Evolutionary conservation across 768 basidiomycete species (phyloP), one percentile per base, ranked within the genome.

Genomic region (Tulasnella sp.): DNA sequence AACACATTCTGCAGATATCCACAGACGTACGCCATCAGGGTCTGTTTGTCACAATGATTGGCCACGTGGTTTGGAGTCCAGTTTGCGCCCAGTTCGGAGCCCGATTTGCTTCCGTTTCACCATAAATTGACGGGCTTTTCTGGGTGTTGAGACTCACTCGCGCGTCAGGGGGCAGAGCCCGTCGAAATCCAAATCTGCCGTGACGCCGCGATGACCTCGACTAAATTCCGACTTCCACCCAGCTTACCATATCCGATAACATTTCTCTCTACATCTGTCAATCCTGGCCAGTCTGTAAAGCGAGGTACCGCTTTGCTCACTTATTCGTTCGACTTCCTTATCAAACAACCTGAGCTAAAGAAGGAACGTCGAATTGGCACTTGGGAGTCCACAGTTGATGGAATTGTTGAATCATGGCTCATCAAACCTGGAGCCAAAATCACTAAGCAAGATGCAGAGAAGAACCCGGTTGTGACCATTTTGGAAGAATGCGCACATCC

Each of bases 401-500:
- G 93, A 49, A 72, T 73, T 7, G 62, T 96, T 32, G 71, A 76
- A 35, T 63, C 66, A 13, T 96, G 91, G 91, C 72, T 71, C 45
- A 63, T 86, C 56, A 74, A 70, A 32, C 63, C 69, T 2, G 82
- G 81, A 53, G 83, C 86, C 58, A 70, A 76, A 46, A 69, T 89
- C 42, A 72, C 79, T 13, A 63, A 67, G 33, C 70, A 73, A 47
- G 72, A 67, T 58, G 80, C 83, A 9, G 75, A 70, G 53, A 75
- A 77, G 37, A 73, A 66, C 35, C 72, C 79, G 3, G 78, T 76
- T 53, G 69, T 90, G 20, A 65, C 75, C 32, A 69, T 96, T 56
- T 67, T 77, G 40, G 92, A 96, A 65, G 87, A 90, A n/a, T 99
- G 93, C 69, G 90, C 88, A 52, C 93, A 99, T 66, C 86, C 86